phyloP scores from a whole-genome alignment of 768 basidiomycete genomes.

The Filobasidium wieringae region DNA sequence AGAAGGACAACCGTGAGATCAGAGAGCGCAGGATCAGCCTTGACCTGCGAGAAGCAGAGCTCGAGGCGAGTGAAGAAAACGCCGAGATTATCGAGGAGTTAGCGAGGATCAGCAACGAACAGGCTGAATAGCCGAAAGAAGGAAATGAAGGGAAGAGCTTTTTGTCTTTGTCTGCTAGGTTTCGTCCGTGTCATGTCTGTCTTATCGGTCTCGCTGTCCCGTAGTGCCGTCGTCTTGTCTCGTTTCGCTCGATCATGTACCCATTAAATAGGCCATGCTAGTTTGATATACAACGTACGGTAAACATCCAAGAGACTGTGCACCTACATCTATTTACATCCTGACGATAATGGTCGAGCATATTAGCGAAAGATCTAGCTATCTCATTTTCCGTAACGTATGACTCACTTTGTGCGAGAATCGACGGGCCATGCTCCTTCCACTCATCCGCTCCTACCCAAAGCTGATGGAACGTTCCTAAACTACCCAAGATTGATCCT shows the following conservation, averaged over 20 bases:
- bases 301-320: background rate
- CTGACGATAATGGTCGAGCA: background rate
- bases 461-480: slow-evolving; percentile 85
- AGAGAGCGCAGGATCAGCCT: background rate
- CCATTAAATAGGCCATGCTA: too few species aligned
- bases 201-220: background rate
- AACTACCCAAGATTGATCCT: slow-evolving; percentile 81
- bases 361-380: background rate
- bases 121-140: background rate
- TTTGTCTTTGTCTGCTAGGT: background rate
- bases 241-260: too few species aligned
- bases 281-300: background rate
- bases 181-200: background rate
- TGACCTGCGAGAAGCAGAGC: background rate
- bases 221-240: background rate
- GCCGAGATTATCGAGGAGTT: background rate
- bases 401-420: slow-evolving; percentile 36
- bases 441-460: slow-evolving; percentile 38
- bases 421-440: slow-evolving; percentile 34
- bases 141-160: background rate
- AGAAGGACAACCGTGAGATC: background rate
- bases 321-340: background rate
- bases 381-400: background rate
- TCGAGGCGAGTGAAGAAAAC: background rate
- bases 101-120: background rate